Conservation (phyloP, 2,329 filamentous ascomycete genomes). For the Fusarium heterosporum region DNA sequence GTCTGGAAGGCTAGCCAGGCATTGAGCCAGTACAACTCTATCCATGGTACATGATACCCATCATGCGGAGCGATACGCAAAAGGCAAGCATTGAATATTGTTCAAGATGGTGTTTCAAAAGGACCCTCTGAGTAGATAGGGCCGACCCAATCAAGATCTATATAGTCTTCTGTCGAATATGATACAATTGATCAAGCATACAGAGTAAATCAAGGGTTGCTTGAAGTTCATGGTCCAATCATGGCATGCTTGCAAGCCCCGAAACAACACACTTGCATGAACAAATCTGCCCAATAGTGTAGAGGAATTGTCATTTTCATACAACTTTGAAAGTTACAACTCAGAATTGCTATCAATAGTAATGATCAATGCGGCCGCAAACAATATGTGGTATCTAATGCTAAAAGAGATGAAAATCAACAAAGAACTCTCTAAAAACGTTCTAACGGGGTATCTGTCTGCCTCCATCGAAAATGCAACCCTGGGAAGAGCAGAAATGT, state of each 20-base stretch:
- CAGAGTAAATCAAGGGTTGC: background rate
- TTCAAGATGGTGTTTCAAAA: background rate
- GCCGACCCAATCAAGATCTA: slow-evolving; percentile 2
- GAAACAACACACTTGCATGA: background rate
- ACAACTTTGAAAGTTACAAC: background rate
- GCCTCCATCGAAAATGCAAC: slow-evolving; percentile 25
- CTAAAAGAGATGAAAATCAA: slow-evolving; percentile 27
- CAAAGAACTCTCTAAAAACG: slow-evolving; percentile 33
- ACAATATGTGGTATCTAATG: slow-evolving; percentile 33
- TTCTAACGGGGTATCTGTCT: slow-evolving; percentile 47
- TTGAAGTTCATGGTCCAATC: background rate
- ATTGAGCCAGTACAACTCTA: background rate
- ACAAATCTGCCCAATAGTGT: background rate
- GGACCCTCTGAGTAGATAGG: background rate
- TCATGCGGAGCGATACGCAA: background rate
- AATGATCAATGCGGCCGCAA: background rate
- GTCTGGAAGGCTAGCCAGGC: background rate
- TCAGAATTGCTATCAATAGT: slow-evolving; percentile 10
- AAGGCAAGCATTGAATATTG: background rate
- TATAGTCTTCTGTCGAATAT: slow-evolving; percentile 5
- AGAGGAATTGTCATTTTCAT: background rate
- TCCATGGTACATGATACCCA: background rate
- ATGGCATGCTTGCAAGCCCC: background rate
- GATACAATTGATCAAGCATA: slow-evolving; percentile 5
- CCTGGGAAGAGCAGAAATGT: slow-evolving; percentile 10